Percentiles rank a stretch among this genome's conserved stretches.
phyloP scores from a whole-genome alignment of 2,329 filamentous ascomycete species.

The Claviceps citrina region DNA sequence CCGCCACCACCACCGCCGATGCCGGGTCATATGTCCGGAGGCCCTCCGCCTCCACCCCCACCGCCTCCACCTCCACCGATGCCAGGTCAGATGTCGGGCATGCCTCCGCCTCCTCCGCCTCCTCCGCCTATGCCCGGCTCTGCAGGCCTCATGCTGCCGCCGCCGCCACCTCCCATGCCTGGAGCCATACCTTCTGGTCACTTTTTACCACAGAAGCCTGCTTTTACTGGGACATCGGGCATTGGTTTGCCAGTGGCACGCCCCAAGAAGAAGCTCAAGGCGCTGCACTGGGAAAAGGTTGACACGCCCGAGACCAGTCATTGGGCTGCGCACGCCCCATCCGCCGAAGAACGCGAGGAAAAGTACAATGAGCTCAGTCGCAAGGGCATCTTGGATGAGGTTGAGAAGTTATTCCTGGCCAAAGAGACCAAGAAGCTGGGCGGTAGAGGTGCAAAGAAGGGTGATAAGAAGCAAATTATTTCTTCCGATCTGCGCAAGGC shows the following conservation, averaged over 20 bases:
- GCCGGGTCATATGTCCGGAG: slow-evolving; percentile 22
- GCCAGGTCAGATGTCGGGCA: slow-evolving; percentile 22
- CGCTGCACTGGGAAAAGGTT: slow-evolving; percentile 97
- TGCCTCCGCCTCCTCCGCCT: slow-evolving; percentile 9
- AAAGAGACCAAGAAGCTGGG: slow-evolving; percentile 90
- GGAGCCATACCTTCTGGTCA: slow-evolving; percentile 53
- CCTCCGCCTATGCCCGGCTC: slow-evolving; percentile 29
- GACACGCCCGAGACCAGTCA: slow-evolving; percentile 82
- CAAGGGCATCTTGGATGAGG: slow-evolving; percentile 92
- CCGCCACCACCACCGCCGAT: slow-evolving; percentile 32
- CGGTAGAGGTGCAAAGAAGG: slow-evolving; percentile 55
- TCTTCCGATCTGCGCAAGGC: slow-evolving; percentile 77
- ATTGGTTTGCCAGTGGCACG: slow-evolving; percentile 65
- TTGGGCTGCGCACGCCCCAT: slow-evolving; percentile 77
- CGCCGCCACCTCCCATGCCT: slow-evolving; percentile 43
- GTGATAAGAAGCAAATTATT: slow-evolving; percentile 96
- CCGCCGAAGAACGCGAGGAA: slow-evolving; percentile 79
- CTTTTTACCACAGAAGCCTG: slow-evolving; percentile 52
- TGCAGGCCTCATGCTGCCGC: slow-evolving; percentile 18
- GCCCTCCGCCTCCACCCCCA: slow-evolving; percentile 24
- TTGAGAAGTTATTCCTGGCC: slow-evolving; percentile 92
- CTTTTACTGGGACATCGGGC: slow-evolving; percentile 36
- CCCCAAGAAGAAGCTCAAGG: slow-evolving; percentile 99
- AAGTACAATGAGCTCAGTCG: slow-evolving; percentile 87
- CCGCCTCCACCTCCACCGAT: slow-evolving; percentile 32